Evolutionary conservation across 352 stramenopile species (phyloP).

Genomic region (Globisporangium carolinianum): DNA sequence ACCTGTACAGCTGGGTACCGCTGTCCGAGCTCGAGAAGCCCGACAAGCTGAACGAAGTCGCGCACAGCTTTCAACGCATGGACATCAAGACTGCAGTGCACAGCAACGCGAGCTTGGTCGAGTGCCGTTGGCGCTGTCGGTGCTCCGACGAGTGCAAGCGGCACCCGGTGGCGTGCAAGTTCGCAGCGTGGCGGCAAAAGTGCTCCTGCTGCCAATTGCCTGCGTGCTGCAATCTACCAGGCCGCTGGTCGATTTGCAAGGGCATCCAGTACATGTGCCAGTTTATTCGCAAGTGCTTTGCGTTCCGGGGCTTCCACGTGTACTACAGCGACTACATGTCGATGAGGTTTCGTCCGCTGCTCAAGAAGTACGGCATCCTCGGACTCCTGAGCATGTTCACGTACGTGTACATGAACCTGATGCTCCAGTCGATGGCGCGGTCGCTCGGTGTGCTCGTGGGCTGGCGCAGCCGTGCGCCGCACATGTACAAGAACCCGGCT

Average conservation of each 20-base stretch:
- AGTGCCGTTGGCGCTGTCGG: constrained; percentile 6
- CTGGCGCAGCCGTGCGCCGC: constrained; percentile 22
- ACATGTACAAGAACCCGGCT: constrained; percentile 41
- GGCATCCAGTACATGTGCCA: background rate
- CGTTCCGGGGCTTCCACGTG: constrained; percentile 7
- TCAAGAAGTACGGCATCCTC: constrained; percentile 36
- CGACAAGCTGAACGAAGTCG: constrained; percentile 16
- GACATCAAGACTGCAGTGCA: constrained; percentile 46
- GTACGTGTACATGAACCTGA: constrained; percentile 42
- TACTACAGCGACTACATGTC: constrained; percentile 39
- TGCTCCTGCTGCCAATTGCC: background rate
- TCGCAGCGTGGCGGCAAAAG: background rate
- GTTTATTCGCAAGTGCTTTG: background rate
- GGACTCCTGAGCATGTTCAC: constrained; percentile 34
- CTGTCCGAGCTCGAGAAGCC: constrained; percentile 31
- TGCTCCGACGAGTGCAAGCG: background rate
- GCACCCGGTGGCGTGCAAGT: background rate
- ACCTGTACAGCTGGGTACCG: constrained; percentile 54
- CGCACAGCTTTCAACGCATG: constrained; percentile 20
- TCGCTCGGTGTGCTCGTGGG: constrained; percentile 28
- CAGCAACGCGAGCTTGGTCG: constrained; percentile 44
- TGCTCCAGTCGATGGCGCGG: constrained; percentile 40
- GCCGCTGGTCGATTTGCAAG: background rate
- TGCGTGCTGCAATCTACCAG: background rate
- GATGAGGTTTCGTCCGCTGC: constrained; percentile 20